Evolutionary conservation across 2,329 filamentous ascomycete genomes (phyloP).

Genomic region (Kalmusia sp.): DNA sequence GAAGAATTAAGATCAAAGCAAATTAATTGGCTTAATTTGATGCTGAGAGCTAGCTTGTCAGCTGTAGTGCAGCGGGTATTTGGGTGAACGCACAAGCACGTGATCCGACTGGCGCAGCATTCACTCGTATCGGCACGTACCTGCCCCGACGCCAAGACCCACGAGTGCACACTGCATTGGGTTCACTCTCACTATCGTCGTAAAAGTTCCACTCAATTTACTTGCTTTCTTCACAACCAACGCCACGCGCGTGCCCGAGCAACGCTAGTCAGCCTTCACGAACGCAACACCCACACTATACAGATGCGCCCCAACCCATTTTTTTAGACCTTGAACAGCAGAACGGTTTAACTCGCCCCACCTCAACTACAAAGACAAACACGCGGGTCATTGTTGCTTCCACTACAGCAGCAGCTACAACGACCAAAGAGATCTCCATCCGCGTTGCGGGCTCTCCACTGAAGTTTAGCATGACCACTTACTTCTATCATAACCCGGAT

Average conservation of each 20-base stretch:
- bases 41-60: no score
- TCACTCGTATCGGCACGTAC: neutral
- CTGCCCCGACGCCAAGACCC: neutral
- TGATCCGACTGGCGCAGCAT: neutral
- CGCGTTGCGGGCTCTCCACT: neutral
- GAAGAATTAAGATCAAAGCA: no score
- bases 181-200: neutral
- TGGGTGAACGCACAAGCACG: neutral
- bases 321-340: neutral
- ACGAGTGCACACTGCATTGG: neutral
- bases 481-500: constrained; percentile 1
- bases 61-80: no score
- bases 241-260: neutral
- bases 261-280: no score
- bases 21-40: no score
- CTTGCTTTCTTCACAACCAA: neutral
- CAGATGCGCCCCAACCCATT: neutral
- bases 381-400: neutral
- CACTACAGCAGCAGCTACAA: neutral
- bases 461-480: constrained; percentile 6
- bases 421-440: neutral
- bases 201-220: neutral
- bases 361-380: neutral
- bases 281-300: neutral
- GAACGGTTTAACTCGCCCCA: neutral